These are phyloP conservation scores for Pinguiococcus pyrenoidosus DNA, from an alignment of 108 stramenopile species.

Conservation along the genomic window DNA sequence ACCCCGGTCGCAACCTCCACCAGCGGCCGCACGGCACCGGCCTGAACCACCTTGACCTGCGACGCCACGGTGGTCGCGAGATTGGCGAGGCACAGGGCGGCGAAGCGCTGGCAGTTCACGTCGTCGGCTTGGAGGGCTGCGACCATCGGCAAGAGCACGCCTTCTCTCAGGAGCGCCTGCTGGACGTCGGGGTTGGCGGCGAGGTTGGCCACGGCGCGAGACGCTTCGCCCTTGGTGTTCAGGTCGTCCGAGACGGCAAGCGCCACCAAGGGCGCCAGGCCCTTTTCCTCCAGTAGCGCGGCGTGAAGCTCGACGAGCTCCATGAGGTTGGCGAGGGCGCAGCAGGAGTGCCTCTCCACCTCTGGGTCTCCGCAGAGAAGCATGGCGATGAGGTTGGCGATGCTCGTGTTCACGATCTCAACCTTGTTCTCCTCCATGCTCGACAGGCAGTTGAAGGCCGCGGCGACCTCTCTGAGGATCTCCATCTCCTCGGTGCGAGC, in stretches of 20 bases:
- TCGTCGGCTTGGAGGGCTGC: constrained; percentile 37
- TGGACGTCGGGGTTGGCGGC: constrained; percentile 62
- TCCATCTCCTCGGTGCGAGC: constrained; percentile 49
- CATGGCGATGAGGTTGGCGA: constrained; percentile 56
- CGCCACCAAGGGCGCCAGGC: constrained; percentile 50
- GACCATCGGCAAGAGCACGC: constrained; percentile 46
- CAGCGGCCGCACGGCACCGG: constrained; percentile 55
- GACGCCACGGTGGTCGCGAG: constrained; percentile 53
- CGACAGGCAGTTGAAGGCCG: constrained; percentile 57
- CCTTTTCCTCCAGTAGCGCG: constrained; percentile 54
- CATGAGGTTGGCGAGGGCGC: constrained; percentile 58
- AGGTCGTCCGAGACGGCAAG: constrained; percentile 39
- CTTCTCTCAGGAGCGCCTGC: constrained; percentile 45
- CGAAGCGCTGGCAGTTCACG: constrained; percentile 51
- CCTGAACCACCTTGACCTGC: constrained; percentile 60
- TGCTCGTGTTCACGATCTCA: constrained; percentile 57
- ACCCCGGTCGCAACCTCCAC: constrained; percentile 13
- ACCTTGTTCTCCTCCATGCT: constrained; percentile 59
- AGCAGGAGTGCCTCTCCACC: constrained; percentile 58
- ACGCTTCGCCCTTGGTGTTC: constrained; percentile 48
- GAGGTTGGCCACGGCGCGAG: constrained; percentile 56
- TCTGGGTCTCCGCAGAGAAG: constrained; percentile 49
- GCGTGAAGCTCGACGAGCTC: constrained; percentile 55
- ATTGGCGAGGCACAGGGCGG: constrained; percentile 60
- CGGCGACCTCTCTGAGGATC: constrained; percentile 47